phyloP scores from a whole-genome alignment of 2,329 filamentous ascomycete species.

The Aspergillus japonicus region DNA sequence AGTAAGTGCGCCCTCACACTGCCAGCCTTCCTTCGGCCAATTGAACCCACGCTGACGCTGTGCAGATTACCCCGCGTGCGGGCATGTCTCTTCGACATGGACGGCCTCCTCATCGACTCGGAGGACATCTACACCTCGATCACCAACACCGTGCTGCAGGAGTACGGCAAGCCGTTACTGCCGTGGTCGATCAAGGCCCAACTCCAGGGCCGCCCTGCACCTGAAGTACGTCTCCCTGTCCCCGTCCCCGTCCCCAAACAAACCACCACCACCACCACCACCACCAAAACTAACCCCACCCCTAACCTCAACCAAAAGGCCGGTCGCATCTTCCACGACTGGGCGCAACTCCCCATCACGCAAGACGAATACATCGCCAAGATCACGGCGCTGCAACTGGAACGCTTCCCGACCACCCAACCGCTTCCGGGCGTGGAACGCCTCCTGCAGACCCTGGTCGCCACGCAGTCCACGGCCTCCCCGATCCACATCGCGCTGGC shows the following conservation, averaged over 20 bases:
- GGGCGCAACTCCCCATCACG: conserved; percentile 81
- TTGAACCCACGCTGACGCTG: neutral
- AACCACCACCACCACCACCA: too few species aligned
- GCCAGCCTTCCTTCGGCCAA: neutral
- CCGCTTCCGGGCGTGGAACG: conserved; percentile 75
- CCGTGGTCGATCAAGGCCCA: conserved; percentile 94
- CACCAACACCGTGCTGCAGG: conserved; percentile 76
- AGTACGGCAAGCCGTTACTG: conserved; percentile 70
- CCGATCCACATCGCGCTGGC: conserved; percentile 80
- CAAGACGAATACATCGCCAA: conserved; percentile 64
- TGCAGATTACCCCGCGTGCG: conserved; percentile 72
- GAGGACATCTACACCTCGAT: conserved; percentile 86
- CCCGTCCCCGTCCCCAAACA: neutral
- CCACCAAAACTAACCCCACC: conserved; percentile 1
- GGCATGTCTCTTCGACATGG: conserved; percentile 98
- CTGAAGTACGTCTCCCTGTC: conserved; percentile 43
- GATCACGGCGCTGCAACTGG: conserved; percentile 62
- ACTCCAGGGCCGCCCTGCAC: conserved; percentile 66
- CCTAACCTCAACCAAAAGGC: conserved; percentile 34
- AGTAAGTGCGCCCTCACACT: conserved; percentile 1
- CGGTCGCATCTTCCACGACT: conserved; percentile 66
- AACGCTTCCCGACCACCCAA: conserved; percentile 71
- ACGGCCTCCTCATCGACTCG: conserved; percentile 89
- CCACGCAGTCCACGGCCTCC: conserved; percentile 36
- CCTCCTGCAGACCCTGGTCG: conserved; percentile 55